Evolutionary conservation across 345 rosid genomes (phyloP).

Genomic region (Sisymbrium irio): DNA sequence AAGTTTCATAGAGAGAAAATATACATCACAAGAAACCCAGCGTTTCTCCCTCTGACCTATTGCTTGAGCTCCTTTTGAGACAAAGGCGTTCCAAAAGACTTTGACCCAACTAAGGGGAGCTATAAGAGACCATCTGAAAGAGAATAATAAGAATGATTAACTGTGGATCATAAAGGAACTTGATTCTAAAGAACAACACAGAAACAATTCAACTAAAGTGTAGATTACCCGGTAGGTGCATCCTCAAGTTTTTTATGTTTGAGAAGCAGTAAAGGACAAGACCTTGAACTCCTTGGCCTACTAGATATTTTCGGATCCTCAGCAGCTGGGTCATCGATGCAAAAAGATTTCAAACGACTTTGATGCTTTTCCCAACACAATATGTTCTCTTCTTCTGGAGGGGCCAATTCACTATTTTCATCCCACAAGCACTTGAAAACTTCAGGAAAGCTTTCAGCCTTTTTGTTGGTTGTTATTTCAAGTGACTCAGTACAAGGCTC

Average conservation of each 20-base stretch:
- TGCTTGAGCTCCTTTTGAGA: conserved; percentile 71
- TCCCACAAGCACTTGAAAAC: conserved; percentile 61
- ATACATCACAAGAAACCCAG: conserved; percentile 81
- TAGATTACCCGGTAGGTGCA: conserved; percentile 51
- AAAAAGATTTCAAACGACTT: conserved; percentile 47
- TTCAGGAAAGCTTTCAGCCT: conserved; percentile 23
- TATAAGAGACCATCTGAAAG: conserved; percentile 79
- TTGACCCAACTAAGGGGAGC: conserved; percentile 80
- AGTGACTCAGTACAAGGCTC: conserved; percentile 24
- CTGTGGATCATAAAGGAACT: conserved; percentile 1
- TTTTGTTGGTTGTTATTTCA: conserved; percentile 24
- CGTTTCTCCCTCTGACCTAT: conserved; percentile 84
- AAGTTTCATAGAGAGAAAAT: conserved; percentile 18
- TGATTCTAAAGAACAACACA: conserved; percentile 6
- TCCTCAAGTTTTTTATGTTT: conserved; percentile 45
- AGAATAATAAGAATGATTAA: conserved; percentile 4
- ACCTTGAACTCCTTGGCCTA: conserved; percentile 49
- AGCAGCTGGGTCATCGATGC: conserved; percentile 44
- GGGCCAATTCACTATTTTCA: conserved; percentile 39
- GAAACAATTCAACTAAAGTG: conserved; percentile 15
- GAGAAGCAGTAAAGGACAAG: conserved; percentile 69
- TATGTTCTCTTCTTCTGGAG: conserved; percentile 60
- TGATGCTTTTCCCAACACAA: conserved; percentile 66
- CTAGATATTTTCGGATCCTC: conserved; percentile 32
- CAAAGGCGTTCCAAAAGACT: conserved; percentile 63